Evolutionary conservation across 192 early-diverging fungal genomes (phyloP).

Genomic region (Phlyctochytrium bullatum): DNA sequence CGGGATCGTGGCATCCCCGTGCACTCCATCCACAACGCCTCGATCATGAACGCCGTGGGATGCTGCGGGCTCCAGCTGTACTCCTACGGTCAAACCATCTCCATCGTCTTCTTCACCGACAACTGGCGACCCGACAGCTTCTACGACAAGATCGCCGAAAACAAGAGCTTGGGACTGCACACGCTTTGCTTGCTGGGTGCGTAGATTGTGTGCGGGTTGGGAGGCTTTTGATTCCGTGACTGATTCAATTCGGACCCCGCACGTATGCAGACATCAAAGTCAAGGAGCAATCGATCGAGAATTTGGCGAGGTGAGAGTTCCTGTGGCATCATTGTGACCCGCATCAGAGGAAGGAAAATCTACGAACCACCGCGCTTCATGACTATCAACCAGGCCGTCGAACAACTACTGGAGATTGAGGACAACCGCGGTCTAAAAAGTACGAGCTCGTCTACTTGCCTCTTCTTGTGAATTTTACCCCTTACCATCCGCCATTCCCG

Average conservation of each 20-base stretch:
- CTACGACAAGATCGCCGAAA: constrained; percentile 89
- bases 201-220: background rate
- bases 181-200: constrained; percentile 85
- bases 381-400: constrained; percentile 90
- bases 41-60: constrained; percentile 98
- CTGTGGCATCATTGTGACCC: constrained; percentile 5
- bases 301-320: constrained; percentile 70
- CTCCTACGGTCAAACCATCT: constrained; percentile 98
- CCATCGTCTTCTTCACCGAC: constrained; percentile 96
- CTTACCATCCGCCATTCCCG: background rate
- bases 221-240: background rate
- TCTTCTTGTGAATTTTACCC: too few relatives aligned
- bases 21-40: constrained; percentile 97
- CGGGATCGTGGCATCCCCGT: constrained; percentile 81
- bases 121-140: constrained; percentile 96
- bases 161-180: constrained; percentile 80
- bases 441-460: constrained; percentile 13
- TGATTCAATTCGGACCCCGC: too few relatives aligned
- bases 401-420: constrained; percentile 92
- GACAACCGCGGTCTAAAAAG: constrained; percentile 67
- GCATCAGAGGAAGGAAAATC: constrained; percentile 76
- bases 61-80: constrained; percentile 95
- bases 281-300: constrained; percentile 94
- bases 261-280: constrained; percentile 87
- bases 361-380: constrained; percentile 98